Evolutionary conservation across 2,329 filamentous ascomycete genomes (phyloP).

Genomic region (Fusarium begoniae): DNA sequence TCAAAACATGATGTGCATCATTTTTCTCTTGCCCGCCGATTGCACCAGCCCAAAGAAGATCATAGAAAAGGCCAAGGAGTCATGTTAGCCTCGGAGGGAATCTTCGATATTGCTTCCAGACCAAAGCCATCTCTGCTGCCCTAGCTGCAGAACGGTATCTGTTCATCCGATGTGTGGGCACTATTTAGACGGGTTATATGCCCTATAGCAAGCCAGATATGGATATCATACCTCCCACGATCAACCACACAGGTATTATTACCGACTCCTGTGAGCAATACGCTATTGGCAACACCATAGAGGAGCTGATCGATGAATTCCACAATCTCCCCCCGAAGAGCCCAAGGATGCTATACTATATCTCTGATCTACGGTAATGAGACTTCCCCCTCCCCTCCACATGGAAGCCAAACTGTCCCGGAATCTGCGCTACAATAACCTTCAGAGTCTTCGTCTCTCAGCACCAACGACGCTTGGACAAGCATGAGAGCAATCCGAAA

Average conservation of each 20-base stretch:
- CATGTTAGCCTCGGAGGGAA: neutral
- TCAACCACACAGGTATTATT: accelerated
- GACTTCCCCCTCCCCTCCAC: too few species aligned
- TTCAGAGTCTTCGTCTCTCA: accelerated
- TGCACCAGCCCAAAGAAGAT: neutral
- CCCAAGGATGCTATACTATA: accelerated
- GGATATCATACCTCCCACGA: neutral
- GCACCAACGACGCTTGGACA: neutral
- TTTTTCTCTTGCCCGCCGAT: neutral
- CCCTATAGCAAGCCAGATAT: neutral
- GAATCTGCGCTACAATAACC: neutral
- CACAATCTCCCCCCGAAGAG: neutral
- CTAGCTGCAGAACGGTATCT: neutral
- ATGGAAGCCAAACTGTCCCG: accelerated
- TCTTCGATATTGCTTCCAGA: too few species aligned
- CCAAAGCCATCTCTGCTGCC: neutral
- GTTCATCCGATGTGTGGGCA: neutral
- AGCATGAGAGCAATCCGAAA: accelerated
- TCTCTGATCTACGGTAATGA: accelerated
- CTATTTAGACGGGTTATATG: accelerated
- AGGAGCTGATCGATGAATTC: accelerated
- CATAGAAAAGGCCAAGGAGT: neutral
- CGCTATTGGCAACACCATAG: neutral
- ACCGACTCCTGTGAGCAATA: accelerated
- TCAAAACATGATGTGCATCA: neutral